A percentile compares a stretch with the other conserved stretches of the same genome.
These are phyloP conservation scores for Schizochytrium sp. DNA, from an alignment of 108 stramenopile species.

Conservation along the genomic window DNA sequence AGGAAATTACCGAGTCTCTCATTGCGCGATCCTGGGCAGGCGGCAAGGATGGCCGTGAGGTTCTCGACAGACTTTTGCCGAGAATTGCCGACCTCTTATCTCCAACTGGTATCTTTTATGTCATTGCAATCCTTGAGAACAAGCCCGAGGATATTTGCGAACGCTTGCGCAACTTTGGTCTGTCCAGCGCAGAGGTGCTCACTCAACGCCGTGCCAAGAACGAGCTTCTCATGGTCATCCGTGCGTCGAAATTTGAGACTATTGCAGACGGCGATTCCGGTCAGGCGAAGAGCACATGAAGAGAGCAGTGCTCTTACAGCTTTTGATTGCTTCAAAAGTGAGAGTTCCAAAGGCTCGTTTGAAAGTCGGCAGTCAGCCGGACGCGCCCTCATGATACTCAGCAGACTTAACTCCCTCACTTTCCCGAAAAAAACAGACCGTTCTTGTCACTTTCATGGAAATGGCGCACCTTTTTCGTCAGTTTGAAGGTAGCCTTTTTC, in stretches of 20 bases:
- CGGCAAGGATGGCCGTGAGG: background rate
- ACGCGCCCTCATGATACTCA: too few species aligned
- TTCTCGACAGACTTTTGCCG: background rate
- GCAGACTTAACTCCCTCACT: too few species aligned
- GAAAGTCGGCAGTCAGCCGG: too few species aligned
- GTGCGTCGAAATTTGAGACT: background rate
- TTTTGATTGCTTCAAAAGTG: too few species aligned
- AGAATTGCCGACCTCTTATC: background rate
- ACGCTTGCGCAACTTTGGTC: background rate
- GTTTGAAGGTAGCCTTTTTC: too few species aligned
- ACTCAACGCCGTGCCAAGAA: background rate
- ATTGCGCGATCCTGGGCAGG: background rate
- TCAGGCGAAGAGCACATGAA: too few species aligned
- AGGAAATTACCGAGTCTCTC: background rate
- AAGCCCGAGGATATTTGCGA: background rate
- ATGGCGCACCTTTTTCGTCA: too few species aligned
- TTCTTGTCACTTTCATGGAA: too few species aligned
- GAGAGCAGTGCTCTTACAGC: too few species aligned
- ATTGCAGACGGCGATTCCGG: background rate
- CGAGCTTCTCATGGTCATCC: background rate
- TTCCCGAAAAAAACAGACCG: too few species aligned
- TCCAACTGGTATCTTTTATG: background rate
- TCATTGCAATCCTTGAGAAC: background rate
- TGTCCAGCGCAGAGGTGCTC: background rate
- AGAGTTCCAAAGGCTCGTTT: too few species aligned